phyloP scores from a whole-genome alignment of 148 eudicot species.

The Arctostaphylos glauca region DNA sequence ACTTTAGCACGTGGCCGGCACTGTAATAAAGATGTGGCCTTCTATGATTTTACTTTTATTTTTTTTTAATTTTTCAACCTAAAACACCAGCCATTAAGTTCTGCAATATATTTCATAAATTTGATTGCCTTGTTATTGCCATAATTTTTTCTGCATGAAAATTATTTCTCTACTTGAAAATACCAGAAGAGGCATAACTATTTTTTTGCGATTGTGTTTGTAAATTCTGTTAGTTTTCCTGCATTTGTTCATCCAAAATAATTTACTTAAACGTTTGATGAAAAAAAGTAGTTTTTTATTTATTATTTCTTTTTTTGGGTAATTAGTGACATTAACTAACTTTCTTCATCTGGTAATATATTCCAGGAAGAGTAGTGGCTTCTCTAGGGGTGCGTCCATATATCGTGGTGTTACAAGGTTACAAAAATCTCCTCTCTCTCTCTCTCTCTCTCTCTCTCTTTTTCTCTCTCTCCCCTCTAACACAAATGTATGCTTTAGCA shows the following conservation, averaged over 20 bases:
- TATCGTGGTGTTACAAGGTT: conserved; percentile 97
- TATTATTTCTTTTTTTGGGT: no score
- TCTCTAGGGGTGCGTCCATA: conserved; percentile 94
- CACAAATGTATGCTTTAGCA: conserved; percentile 16
- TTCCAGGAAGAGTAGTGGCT: conserved; percentile 94
- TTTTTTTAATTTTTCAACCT: background rate
- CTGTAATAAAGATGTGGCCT: background rate
- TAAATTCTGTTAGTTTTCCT: no score
- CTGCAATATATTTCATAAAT: no score
- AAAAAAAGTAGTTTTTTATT: no score
- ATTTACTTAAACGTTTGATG: no score
- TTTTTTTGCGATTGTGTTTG: no score
- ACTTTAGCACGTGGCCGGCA: no score
- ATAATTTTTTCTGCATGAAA: no score
- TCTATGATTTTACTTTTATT: background rate
- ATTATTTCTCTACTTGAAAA: no score
- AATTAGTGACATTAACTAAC: background rate
- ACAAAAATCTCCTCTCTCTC: background rate
- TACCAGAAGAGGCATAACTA: no score
- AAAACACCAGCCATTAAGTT: background rate
- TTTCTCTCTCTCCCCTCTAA: background rate
- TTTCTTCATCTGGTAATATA: conserved; percentile 1
- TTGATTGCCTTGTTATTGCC: no score
- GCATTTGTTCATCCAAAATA: no score
- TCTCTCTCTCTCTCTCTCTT: background rate